Percentiles rank a stretch among this genome's conserved stretches.
phyloP scores from a whole-genome alignment of 176 grass and related monocot species.

The Carex cristatella region DNA sequence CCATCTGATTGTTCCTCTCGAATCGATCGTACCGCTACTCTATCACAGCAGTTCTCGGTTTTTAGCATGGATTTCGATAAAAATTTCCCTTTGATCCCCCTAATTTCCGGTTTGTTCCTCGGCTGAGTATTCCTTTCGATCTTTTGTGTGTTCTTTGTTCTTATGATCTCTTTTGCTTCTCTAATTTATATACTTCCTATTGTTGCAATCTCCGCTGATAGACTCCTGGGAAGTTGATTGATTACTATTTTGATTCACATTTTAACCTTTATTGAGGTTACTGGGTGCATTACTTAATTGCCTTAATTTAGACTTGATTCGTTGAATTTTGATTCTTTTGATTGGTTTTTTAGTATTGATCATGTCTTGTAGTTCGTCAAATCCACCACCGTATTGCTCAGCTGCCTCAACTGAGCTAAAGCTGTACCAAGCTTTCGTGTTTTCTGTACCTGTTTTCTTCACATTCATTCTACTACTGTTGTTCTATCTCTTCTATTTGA shows the following conservation, averaged over 20 bases:
- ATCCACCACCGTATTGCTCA: conserved; percentile 70
- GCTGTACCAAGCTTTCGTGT: conserved; percentile 90
- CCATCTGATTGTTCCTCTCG: not conserved
- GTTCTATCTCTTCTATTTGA: conserved; percentile 90
- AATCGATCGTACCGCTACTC: not conserved
- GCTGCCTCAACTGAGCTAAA: conserved; percentile 67
- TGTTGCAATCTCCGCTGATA: too few species aligned
- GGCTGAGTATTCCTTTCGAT: not conserved
- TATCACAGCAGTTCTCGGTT: not conserved
- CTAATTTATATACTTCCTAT: not conserved
- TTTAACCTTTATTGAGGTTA: not conserved
- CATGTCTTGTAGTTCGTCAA: conserved; percentile 79
- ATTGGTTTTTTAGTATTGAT: conserved; percentile 1
- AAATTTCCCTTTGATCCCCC: not conserved
- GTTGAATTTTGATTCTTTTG: not conserved
- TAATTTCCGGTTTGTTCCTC: not conserved
- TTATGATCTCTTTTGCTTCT: not conserved
- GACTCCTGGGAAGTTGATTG: not conserved
- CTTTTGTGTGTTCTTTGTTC: not conserved
- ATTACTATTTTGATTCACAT: not conserved
- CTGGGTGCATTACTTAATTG: not conserved
- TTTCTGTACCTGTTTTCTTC: conserved; percentile 89
- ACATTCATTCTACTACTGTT: conserved; percentile 66
- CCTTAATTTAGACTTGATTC: not conserved
- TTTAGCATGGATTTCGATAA: not conserved